Evolutionary conservation across 129 eudicot genomes (phyloP), one percentile per base, ranked within the genome.

Genomic region (Flaveria robusta): DNA sequence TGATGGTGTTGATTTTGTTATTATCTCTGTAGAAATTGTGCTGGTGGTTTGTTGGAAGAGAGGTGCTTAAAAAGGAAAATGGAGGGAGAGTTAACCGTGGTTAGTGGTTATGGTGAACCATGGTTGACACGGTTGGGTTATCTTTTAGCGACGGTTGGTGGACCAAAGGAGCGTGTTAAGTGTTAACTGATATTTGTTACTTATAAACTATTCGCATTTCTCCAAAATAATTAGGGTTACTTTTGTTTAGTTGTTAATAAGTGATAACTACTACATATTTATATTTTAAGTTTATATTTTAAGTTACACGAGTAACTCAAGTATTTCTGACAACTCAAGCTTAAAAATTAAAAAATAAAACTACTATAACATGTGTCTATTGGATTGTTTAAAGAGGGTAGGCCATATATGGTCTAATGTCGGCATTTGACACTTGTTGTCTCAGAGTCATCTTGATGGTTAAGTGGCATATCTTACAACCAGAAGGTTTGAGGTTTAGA

Each of bases 21-120:
- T 20, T 20, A 4, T 68, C 2, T 70, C 13, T 56, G 62, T 68
- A 22, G 62, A 63, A 43, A 52, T 45, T 22, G 79, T 55, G 79
- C 1, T 66, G 75, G 51, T 50, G 29, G 13, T 54, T 34, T 0
- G 43, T 6, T 18, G 62, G 46, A 27, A 9, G 70, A 50, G 74
- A 52, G 78, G 78, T 50, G 50, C 66, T 79, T 79, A 64, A 71
- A 72, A 80, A 66, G 79, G 74, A 66, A 47, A 51, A 24, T 54
- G 70, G 75, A 52, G 72, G 79, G 79, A 66, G 66, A 67, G 79
- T 74, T 80, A 80, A 80, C 79, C 66, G 69, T 74, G 83, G 70
- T 80, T 66, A 49, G 76, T 31, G 4, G 20, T 9, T 45, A 13
- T n/a, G 22, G 1, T 2, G 12, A 71, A 71, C 72, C 46, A 7